These are phyloP conservation scores for Tuber borchii DNA, from an alignment of 495 filamentous ascomycete genomes.

Conservation along the genomic window DNA sequence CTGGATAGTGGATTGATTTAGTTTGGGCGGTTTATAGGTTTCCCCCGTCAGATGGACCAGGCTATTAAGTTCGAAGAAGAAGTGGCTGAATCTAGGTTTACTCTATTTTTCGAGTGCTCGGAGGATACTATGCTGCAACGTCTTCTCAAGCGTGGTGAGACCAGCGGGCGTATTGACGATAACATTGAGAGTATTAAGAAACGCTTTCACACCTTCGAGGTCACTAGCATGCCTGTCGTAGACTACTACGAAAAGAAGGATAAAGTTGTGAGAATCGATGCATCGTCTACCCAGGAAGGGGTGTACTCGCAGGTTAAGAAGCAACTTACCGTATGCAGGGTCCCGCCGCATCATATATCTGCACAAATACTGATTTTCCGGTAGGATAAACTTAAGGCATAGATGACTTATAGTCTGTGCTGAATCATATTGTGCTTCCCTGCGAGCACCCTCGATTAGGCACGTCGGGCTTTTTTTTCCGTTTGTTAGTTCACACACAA, in stretches of 20 bases:
- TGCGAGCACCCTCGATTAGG: neutral
- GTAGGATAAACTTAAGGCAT: neutral
- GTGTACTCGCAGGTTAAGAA: slow-evolving; percentile 66
- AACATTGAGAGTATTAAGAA: slow-evolving; percentile 94
- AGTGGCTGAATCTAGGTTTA: slow-evolving; percentile 73
- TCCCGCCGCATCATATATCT: neutral
- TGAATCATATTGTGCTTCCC: neutral
- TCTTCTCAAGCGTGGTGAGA: slow-evolving; percentile 83
- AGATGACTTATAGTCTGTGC: neutral
- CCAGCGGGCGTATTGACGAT: slow-evolving; percentile 81
- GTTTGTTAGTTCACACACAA: neutral
- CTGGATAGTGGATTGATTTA: neutral
- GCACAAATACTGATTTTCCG: neutral
- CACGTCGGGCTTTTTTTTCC: neutral
- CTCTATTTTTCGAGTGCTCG: slow-evolving; percentile 85
- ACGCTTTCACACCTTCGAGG: slow-evolving; percentile 84
- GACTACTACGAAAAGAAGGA: slow-evolving; percentile 68
- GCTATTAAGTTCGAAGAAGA: slow-evolving; percentile 84
- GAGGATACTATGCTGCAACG: slow-evolving; percentile 79
- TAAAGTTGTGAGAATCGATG: slow-evolving; percentile 71
- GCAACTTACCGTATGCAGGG: slow-evolving; percentile 42
- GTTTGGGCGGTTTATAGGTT: slow-evolving; percentile 45
- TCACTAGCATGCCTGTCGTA: slow-evolving; percentile 96
- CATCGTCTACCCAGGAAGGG: slow-evolving; percentile 59
- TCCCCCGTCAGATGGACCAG: slow-evolving; percentile 96